phyloP scores from a whole-genome alignment of 768 basidiomycete species.

The Tulasnella sp. region DNA sequence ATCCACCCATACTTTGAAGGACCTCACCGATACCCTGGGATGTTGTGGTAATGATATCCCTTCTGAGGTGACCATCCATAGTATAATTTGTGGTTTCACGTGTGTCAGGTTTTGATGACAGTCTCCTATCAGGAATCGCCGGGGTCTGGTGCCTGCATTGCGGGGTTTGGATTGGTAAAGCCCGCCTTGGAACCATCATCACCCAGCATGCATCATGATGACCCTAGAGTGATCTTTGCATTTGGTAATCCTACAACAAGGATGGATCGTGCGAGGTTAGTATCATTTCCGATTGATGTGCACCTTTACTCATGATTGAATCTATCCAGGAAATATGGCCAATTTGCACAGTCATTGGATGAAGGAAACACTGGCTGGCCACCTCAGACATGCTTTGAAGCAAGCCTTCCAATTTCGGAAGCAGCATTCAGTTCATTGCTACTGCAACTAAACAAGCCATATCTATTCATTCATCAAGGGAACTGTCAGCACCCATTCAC shows the following conservation, averaged over 20 bases:
- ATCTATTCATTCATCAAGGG: slow-evolving; percentile 73
- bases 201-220: slow-evolving; percentile 33
- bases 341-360: background rate
- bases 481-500: slow-evolving; percentile 76
- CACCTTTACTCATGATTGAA: slow-evolving; percentile 38
- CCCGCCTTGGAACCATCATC: slow-evolving; percentile 19
- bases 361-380: background rate
- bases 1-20: slow-evolving; percentile 64
- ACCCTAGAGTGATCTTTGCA: slow-evolving; percentile 15
- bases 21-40: slow-evolving; percentile 51
- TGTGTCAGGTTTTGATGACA: background rate
- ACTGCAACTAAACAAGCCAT: slow-evolving; percentile 63
- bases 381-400: slow-evolving; percentile 27
- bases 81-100: background rate
- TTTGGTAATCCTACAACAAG: slow-evolving; percentile 57
- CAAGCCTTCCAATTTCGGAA: slow-evolving; percentile 45
- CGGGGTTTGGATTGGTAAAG: background rate
- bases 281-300: slow-evolving; percentile 47
- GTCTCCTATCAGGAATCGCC: background rate
- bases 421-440: slow-evolving; percentile 20
- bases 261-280: slow-evolving; percentile 49
- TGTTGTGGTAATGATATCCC: slow-evolving; percentile 54
- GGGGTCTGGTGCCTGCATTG: slow-evolving; percentile 9
- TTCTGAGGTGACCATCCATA: slow-evolving; percentile 34
- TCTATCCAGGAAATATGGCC: background rate